Base-by-base conservation (phyloP, 352 stramenopile species). In the Aphanomyces invadans region DNA sequence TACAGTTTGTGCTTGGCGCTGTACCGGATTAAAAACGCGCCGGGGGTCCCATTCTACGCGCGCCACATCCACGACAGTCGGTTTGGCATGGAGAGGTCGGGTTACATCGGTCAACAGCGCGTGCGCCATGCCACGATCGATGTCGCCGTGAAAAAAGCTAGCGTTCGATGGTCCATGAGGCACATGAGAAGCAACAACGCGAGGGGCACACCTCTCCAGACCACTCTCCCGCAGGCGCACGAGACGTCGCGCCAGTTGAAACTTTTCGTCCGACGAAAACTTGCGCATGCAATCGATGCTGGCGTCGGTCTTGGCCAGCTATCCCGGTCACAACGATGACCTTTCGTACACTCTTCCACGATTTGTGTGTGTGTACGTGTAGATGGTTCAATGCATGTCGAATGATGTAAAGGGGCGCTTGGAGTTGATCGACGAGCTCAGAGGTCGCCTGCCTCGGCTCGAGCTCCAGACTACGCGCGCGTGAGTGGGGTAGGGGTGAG, bases 21-120 rank as follows among this genome's bases (percentile, higher is more conserved):
- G 74, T 88, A 90, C n/a, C 82, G 79, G 49, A 90, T 90, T 11
- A 90, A 72, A 62, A 90, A 90, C 55, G 74, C 83, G 15, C 82
- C 82, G 1, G 63, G 33, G 2, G 72, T 74, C 2, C 33, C 49
- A 15, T 72, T 44, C 60, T 67, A 63, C 21, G n/a, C n/a, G n/a
- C n/a, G n/a, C n/a, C n/a, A n/a, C n/a, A n/a, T n/a, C n/a, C n/a
- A 2, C 55, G 46, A 1, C 49, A 36, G 19, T 19, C 7, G 21
- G 11, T 39, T 21, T 32, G 51, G n/a, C 19, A 11, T 32, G 4
- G 4, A 46, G 17, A 33, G 11, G 11, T 46, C 11, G 3, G 3
- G 7, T 54, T 59, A 67, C 72, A 0, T 53, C 32, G 19, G 69
- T 7, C 29, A 90, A 54, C 53, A 90, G 71, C 38, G 76, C 59